These are phyloP conservation scores for Iris pallida DNA, from an alignment of 116 monocot species.

Conservation along the genomic window DNA sequence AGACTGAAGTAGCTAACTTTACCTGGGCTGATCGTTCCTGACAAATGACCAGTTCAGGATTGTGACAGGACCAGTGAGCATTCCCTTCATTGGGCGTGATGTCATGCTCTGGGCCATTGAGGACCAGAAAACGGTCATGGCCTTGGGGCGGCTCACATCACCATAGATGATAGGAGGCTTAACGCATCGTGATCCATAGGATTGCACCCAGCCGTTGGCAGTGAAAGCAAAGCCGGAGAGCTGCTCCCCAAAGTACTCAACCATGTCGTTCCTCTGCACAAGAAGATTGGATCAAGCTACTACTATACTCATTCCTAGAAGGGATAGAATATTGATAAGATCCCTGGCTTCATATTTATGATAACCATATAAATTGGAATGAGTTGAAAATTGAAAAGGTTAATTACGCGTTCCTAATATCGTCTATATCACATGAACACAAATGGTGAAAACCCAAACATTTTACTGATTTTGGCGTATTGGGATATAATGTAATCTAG, in stretches of 20 bases:
- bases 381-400: too few relatives aligned
- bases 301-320: too few relatives aligned
- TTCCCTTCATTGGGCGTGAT: slow-evolving; percentile 38
- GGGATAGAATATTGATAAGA: too few relatives aligned
- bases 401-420: too few relatives aligned
- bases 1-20: not conserved
- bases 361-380: too few relatives aligned
- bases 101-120: slow-evolving; percentile 39
- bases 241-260: slow-evolving; percentile 51
- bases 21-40: slow-evolving; percentile 25
- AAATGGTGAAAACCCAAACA: too few relatives aligned
- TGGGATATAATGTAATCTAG: too few relatives aligned
- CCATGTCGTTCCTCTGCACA: slow-evolving; percentile 56
- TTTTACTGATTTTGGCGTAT: too few relatives aligned
- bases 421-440: too few relatives aligned
- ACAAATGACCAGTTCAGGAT: slow-evolving; percentile 38
- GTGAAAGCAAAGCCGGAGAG: slow-evolving; percentile 39
- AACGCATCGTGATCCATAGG: slow-evolving; percentile 36
- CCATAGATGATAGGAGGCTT: slow-evolving; percentile 40
- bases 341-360: too few relatives aligned
- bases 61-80: slow-evolving; percentile 39
- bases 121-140: slow-evolving; percentile 38
- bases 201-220: slow-evolving; percentile 36
- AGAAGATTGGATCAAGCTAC: not conserved
- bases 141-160: slow-evolving; percentile 29